Conservation (phyloP, 1,284 basidiomycete species). For the Porogramme epimiltina region DNA sequence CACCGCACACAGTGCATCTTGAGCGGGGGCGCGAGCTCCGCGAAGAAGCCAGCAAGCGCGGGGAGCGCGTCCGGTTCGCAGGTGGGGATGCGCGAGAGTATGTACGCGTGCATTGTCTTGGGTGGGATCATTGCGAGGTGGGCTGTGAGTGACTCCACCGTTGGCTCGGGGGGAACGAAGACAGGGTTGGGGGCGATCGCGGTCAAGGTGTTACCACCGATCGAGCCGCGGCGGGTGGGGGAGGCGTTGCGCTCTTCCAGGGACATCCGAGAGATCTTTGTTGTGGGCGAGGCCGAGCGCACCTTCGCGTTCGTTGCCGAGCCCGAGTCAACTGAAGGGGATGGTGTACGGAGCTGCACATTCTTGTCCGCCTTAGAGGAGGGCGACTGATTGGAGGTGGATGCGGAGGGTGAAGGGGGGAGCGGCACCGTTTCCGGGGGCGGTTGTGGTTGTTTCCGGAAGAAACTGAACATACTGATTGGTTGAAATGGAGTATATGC, state of each 20-base stretch:
- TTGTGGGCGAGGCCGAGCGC: slow-evolving; percentile 26
- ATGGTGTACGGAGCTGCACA: slow-evolving; percentile 51
- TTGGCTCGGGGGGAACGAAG: slow-evolving; percentile 24
- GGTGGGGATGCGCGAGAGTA: slow-evolving; percentile 48
- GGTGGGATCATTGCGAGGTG: slow-evolving; percentile 64
- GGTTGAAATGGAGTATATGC: neutral
- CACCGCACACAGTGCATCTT: slow-evolving; percentile 72
- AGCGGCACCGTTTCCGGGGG: slow-evolving; percentile 20
- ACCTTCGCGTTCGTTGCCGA: slow-evolving; percentile 31
- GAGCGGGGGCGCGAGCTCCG: slow-evolving; percentile 61
- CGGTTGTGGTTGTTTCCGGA: slow-evolving; percentile 17
- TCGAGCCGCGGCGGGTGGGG: slow-evolving; percentile 20
- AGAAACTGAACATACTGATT: slow-evolving; percentile 17
- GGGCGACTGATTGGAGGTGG: slow-evolving; percentile 14
- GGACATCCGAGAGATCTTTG: slow-evolving; percentile 27
- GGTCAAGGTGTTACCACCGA: slow-evolving; percentile 6
- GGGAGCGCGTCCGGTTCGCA: slow-evolving; percentile 34
- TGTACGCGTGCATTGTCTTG: slow-evolving; percentile 65
- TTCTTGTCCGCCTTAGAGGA: slow-evolving; percentile 20
- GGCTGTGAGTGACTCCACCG: slow-evolving; percentile 46
- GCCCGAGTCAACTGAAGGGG: slow-evolving; percentile 45
- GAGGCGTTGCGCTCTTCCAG: slow-evolving; percentile 23
- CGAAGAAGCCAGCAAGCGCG: slow-evolving; percentile 56
- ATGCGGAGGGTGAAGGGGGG: slow-evolving; percentile 20
- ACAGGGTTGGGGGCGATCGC: slow-evolving; percentile 16